Percentiles rank a stretch among this genome's conserved stretches.
Evolutionary conservation across 306 rosid genomes (phyloP).

Genomic region (Ormosia semicastrata): DNA sequence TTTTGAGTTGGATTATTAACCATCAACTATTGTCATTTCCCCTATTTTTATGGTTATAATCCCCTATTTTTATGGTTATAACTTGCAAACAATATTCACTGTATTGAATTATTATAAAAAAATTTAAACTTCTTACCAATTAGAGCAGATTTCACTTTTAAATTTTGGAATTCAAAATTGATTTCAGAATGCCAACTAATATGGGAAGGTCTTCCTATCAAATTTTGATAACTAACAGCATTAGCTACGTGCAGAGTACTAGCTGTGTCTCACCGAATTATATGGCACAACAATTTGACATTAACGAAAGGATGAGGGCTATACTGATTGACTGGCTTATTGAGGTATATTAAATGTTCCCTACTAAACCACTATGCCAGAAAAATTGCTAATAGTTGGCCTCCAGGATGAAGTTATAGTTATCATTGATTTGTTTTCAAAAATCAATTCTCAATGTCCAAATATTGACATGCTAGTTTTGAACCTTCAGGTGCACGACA

Average conservation of each 20-base stretch:
- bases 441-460: not conserved
- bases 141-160: not conserved
- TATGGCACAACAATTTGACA: slow-evolving; percentile 74
- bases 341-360: slow-evolving; percentile 56
- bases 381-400: slow-evolving; percentile 26
- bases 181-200: not conserved
- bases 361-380: slow-evolving; percentile 19
- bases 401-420: not conserved
- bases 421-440: not conserved
- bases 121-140: not conserved
- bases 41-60: not conserved
- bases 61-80: not conserved
- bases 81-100: not conserved
- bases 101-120: not conserved
- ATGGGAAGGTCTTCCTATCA: not conserved
- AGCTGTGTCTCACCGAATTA: slow-evolving; percentile 69
- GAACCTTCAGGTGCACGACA: slow-evolving; percentile 85
- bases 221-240: slow-evolving; percentile 19
- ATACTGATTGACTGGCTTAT: slow-evolving; percentile 95
- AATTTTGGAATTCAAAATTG: not conserved
- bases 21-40: not conserved
- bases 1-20: not conserved
- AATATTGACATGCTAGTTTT: not conserved
- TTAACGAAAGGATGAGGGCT: slow-evolving; percentile 96
- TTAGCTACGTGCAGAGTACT: slow-evolving; percentile 48